Percentiles rank a stretch among this genome's conserved stretches.
Conservation (phyloP, 2,329 filamentous ascomycete genomes). For the Ascochyta lentis region DNA sequence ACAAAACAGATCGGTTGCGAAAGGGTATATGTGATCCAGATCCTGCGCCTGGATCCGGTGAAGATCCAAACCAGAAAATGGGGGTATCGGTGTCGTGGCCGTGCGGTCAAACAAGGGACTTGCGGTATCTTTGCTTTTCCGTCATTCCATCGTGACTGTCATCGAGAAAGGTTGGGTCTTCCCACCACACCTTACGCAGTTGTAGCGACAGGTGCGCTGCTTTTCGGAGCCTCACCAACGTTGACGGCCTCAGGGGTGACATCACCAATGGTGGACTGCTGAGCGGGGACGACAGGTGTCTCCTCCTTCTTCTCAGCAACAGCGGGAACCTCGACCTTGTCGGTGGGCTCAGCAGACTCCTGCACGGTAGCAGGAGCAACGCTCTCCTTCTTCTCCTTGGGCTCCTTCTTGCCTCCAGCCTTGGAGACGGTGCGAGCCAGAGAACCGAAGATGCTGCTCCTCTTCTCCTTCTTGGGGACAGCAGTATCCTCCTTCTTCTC, state of each 20-base stretch:
- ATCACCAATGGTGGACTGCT: conserved; percentile 46
- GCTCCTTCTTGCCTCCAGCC: conserved; percentile 48
- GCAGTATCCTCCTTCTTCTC: conserved; percentile 50
- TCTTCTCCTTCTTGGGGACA: conserved; percentile 72
- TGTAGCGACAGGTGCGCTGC: conserved; percentile 49
- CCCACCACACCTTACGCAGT: conserved; percentile 53
- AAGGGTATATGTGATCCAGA: conserved; percentile 44
- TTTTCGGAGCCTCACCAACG: conserved; percentile 51
- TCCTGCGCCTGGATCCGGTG: conserved; percentile 31
- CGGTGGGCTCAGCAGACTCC: conserved; percentile 39
- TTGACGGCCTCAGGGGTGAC: conserved; percentile 48
- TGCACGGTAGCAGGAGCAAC: conserved; percentile 45
- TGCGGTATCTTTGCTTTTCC: conserved; percentile 51
- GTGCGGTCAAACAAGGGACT: conserved; percentile 50
- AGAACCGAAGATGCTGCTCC: conserved; percentile 81
- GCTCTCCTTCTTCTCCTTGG: conserved; percentile 46
- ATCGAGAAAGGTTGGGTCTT: conserved; percentile 46
- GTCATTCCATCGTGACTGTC: conserved; percentile 53
- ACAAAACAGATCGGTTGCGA: conserved; percentile 38
- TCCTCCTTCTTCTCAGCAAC: conserved; percentile 42
- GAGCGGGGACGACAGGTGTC: conserved; percentile 31
- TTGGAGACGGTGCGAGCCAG: conserved; percentile 59
- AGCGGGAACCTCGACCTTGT: conserved; percentile 29
- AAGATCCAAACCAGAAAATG: conserved; percentile 36
- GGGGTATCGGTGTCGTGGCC: conserved; percentile 45